Evolutionary conservation across 768 basidiomycete species (phyloP), one percentile per base, ranked within the genome.

Genomic region (Candolleomyces aberdarensis): DNA sequence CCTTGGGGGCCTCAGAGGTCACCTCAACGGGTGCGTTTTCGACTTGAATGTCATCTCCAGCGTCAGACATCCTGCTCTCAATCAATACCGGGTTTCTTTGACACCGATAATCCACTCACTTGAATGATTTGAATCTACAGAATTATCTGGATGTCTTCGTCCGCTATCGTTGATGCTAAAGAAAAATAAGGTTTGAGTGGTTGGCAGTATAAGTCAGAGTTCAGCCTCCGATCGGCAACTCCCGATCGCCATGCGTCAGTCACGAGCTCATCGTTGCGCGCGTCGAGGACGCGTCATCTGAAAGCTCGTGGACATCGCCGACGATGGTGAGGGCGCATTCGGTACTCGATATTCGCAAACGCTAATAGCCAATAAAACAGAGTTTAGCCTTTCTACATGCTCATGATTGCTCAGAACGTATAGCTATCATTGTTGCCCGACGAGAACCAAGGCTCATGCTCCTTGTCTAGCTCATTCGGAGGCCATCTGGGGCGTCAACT

Each of bases 11-110:
- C 71, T 94, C 92, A 49, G 89, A 75, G 69, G 91, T 78, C 67
- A 94, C 94, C 77, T 94, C 91, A 73, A 90, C 90, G 74, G 85
- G 84, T 65, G 83, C 84, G 68, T 79, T 83, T 49, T 92, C 91
- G 72, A 92, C 85, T 75, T 83, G 78, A 78, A 90, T 88, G 78
- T 91, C 91, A 92, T 94, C 92, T 92, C 91, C 92, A 92, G 92
- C 92, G 90, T 94, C 91, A 91, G 92, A 94, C 92, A 94, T 94
- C 83, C 84, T 88, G 61, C 52, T 10, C 4, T 47, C 10, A 48
- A 50, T 71, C 19, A 68, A 58, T 56, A 47, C 60, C 40, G 39
- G 60, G 22, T 53, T 20, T 29, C 22, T 19, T 29, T 9, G 17
- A 32, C 17, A 3, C 39, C n/a, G 26, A 26, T 46, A 46, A 14